Evolutionary conservation across 495 filamentous ascomycete species (phyloP), one percentile per base, ranked within the genome.

Genomic region (Tuber melanosporum): DNA sequence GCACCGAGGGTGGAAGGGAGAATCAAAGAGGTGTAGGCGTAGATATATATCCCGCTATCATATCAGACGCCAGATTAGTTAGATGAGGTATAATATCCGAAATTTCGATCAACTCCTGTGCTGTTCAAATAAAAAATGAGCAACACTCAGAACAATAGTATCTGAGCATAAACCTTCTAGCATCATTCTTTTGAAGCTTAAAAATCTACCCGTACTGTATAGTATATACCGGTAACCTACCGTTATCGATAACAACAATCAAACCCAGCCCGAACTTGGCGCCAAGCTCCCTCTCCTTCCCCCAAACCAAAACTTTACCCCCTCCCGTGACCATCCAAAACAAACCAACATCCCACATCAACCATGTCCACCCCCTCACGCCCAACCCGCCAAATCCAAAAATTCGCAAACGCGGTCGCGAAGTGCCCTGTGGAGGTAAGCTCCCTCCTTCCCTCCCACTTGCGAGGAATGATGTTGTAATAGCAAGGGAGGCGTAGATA

Each of bases 401-500:
- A 91, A 78, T 91, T 99, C 81, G 95, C 94, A 1, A 87, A 90
- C 73, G 92, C 94, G 3, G 91, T 91, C 15, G 91, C 91, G 3
- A 91, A 93, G 84, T 99, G 95, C 86, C 90, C 93, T 19, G 84
- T 87, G 36, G 92, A 98, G 89, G 95, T 97, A 84, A 43, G 85
- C 76, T 71, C 49, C 26, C 44, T 6, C n/a, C 49, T 22, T n/a
- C 9, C 26, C 26, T n/a, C 19, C 19, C n/a, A 2, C 7, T n/a
- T 39, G 7, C 39, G 73, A 42, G 19, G 26, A 47, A n/a, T 26
- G 73, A 36, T 26, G 76, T 75, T 12, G 76, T 70, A 66, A 72
- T 74, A 22, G 49, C 44, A 73, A 47, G 26, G 46, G 32, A 36
- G 62, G 72, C 14, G 47, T 80, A 98, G 95, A 91, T 92, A 72